Evolutionary conservation across 2,329 filamentous ascomycete genomes (phyloP).

Genomic region (Simplicillium aogashimaense): DNA sequence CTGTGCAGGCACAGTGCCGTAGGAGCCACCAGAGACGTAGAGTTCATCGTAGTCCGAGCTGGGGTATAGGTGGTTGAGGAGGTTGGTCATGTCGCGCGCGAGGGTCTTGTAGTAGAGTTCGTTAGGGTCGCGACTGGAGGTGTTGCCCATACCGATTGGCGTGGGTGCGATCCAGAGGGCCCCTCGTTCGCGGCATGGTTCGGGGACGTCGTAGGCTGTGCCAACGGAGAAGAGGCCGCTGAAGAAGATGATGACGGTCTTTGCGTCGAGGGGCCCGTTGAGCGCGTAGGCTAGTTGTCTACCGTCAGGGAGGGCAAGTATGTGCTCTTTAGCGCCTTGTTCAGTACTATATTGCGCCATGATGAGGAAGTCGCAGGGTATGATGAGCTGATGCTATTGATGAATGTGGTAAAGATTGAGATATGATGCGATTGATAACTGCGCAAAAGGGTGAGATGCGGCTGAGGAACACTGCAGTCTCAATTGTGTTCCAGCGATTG

Average conservation of each 20-base stretch:
- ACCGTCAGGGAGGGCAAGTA: slow-evolving; percentile 6
- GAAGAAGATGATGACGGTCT: slow-evolving; percentile 12
- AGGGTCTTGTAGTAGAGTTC: slow-evolving; percentile 8
- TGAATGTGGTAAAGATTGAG: no score
- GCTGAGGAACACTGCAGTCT: no score
- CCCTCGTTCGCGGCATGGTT: slow-evolving; percentile 4
- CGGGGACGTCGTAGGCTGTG: slow-evolving; percentile 8
- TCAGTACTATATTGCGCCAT: slow-evolving; percentile 1
- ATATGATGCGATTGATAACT: no score
- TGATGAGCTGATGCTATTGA: no score
- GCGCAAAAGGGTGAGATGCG: no score
- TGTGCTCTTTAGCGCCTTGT: slow-evolving; percentile 9
- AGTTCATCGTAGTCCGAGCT: slow-evolving; percentile 6
- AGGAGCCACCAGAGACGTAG: slow-evolving; percentile 12
- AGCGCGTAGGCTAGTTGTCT: slow-evolving; percentile 12
- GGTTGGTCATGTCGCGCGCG: slow-evolving; percentile 7
- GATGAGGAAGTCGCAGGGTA: no score
- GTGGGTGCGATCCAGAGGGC: slow-evolving; percentile 12
- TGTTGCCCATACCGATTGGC: slow-evolving; percentile 9
- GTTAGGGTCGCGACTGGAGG: slow-evolving; percentile 4
- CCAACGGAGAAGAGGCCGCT: slow-evolving; percentile 12
- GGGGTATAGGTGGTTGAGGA: slow-evolving; percentile 10
- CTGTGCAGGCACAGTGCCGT: slow-evolving; percentile 13
- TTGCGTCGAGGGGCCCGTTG: slow-evolving; percentile 10
- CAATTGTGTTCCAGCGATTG: no score